phyloP scores from a whole-genome alignment of 192 early-diverging fungal genomes.

The Kappamyces sp. region DNA sequence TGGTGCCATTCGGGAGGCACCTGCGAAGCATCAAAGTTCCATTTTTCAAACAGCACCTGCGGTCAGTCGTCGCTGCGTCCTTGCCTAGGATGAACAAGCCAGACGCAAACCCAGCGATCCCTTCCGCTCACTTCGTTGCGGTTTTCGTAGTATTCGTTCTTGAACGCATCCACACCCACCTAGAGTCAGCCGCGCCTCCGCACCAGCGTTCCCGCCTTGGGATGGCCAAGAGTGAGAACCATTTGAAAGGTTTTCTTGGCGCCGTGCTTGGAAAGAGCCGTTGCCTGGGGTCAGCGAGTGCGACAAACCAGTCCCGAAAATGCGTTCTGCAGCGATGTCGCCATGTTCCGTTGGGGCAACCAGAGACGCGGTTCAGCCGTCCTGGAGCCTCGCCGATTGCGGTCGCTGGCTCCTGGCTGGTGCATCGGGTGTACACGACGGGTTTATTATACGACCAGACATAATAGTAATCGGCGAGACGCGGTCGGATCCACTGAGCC shows the following conservation, averaged over 20 bases:
- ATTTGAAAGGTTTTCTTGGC: not conserved
- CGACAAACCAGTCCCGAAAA: conserved; percentile 5
- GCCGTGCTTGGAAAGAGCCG: not conserved
- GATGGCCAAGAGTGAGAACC: conserved; percentile 24
- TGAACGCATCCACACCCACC: conserved; percentile 40
- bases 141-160: conserved; percentile 54
- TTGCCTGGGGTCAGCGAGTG: not conserved
- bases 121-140: conserved; percentile 34
- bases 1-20: conserved; percentile 57
- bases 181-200: no score
- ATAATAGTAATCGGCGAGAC: no score
- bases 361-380: no score
- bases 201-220: conserved; percentile 36
- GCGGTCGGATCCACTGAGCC: no score
- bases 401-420: no score
- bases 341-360: no score
- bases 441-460: no score
- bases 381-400: no score
- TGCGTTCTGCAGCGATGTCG: conserved; percentile 7
- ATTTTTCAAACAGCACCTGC: conserved; percentile 48
- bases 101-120: no score
- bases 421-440: no score
- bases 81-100: conserved; percentile 16
- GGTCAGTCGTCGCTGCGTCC: no score
- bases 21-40: conserved; percentile 48